Percentiles rank a stretch among this genome's conserved stretches.
Conservation (phyloP, 2,329 filamentous ascomycete genomes). For the Botryotinia calthae region DNA sequence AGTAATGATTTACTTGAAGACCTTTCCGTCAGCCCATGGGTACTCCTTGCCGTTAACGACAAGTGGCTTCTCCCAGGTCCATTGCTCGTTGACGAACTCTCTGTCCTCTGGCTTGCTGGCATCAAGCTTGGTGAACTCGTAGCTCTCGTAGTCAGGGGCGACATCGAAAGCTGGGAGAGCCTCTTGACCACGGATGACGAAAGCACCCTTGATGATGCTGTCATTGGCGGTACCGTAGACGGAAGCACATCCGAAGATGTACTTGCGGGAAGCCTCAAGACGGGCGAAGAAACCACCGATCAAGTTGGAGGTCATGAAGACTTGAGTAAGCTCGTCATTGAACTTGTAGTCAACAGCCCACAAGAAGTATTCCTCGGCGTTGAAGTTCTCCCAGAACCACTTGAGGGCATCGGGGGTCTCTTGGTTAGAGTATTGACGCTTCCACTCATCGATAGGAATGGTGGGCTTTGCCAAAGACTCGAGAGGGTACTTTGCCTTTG, state of each 20-base stretch:
- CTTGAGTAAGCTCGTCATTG: slow-evolving; percentile 93
- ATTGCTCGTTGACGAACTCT: slow-evolving; percentile 81
- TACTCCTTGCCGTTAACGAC: slow-evolving; percentile 83
- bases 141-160: slow-evolving; percentile 95
- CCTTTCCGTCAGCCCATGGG: slow-evolving; percentile 87
- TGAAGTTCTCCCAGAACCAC: slow-evolving; percentile 98
- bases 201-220: slow-evolving; percentile 89
- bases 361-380: slow-evolving; percentile 92
- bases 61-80: slow-evolving; percentile 88
- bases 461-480: slow-evolving; percentile 78
- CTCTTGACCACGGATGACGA: slow-evolving; percentile 91
- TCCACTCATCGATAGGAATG: slow-evolving; percentile 92
- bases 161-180: slow-evolving; percentile 86
- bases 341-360: slow-evolving; percentile 98
- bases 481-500: slow-evolving; percentile 96
- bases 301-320: slow-evolving; percentile 99
- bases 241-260: slow-evolving; percentile 85
- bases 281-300: slow-evolving; percentile 97
- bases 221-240: slow-evolving; percentile 89
- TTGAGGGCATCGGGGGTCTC: slow-evolving; percentile 82
- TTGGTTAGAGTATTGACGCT: slow-evolving; percentile 97
- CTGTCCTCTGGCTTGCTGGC: slow-evolving; percentile 78
- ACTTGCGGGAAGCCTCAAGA: slow-evolving; percentile 97
- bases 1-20: slow-evolving; percentile 81
- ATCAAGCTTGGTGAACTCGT: slow-evolving; percentile 96